A percentile compares a stretch with the other conserved stretches of the same genome.
Conservation (phyloP, 2,329 filamentous ascomycete genomes). For the Bipolaris zeicola region DNA sequence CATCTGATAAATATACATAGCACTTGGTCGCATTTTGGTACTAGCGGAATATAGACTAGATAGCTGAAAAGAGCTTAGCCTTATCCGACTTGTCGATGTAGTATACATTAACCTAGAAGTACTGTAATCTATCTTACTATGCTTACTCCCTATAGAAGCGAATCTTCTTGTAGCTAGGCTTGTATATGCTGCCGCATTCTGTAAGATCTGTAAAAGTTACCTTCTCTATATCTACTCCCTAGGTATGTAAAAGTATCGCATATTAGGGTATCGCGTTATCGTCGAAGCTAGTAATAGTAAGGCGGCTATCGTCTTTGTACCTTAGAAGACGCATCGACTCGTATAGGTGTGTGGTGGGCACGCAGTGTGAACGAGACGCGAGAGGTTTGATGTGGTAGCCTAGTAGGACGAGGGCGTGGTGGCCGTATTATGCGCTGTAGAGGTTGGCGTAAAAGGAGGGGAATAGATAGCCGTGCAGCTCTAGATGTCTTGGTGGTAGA, state of each 20-base stretch:
- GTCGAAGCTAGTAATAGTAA: conserved; percentile 6
- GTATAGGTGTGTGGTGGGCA: conserved; percentile 3
- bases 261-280: conserved; percentile 5
- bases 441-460: not conserved
- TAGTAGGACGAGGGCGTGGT: conserved; percentile 3
- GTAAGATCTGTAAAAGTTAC: conserved; percentile 29
- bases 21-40: not conserved
- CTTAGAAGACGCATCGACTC: conserved; percentile 19
- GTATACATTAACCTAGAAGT: conserved; percentile 12
- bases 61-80: not conserved
- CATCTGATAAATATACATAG: conserved; percentile 1
- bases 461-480: not conserved
- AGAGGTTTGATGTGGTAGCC: conserved; percentile 11
- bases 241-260: conserved; percentile 38
- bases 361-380: conserved; percentile 2
- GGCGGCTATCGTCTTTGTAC: conserved; percentile 9
- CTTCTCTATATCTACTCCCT: conserved; percentile 33
- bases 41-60: conserved; percentile 5
- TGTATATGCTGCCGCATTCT: conserved; percentile 4
- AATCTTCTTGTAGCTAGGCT: conserved; percentile 6
- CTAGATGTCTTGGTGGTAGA: not conserved
- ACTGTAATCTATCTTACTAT: conserved; percentile 1
- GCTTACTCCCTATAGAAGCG: conserved; percentile 5
- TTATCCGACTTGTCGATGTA: conserved; percentile 4
- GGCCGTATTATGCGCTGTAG: not conserved